Base-by-base conservation (phyloP, 202 grass and related monocot genomes). In the Elaeis oleifera region DNA sequence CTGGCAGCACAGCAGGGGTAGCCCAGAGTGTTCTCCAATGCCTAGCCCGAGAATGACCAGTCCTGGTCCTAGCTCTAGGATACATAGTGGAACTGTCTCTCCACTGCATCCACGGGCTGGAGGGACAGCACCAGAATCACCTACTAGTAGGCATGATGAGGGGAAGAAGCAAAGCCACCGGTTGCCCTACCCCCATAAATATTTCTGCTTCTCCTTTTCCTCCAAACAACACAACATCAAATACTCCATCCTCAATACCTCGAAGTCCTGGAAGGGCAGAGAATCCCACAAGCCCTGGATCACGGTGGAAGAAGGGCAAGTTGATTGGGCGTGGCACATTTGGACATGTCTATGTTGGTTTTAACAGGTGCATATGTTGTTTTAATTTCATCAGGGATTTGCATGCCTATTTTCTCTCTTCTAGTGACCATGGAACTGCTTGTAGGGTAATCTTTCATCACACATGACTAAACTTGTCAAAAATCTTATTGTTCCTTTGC, bases 281-380 rank as follows among this genome's bases (percentile, higher is more conserved):
- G 19, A 90, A 90, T 78, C 88, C 82, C 77, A 63, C 84, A 6
- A 97, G 94, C 74, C 88, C 94, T 80, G 88, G 88, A 63, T 82
- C 82, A 68, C 65, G 88, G 56, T 99, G 94, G 94, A 99, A 99
- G 88, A 99, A 99, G 69, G 94, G 94, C 61, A 99, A 92, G 63
- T 59, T 99, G 61, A 83, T 99, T 60, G 94, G 94, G 51, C 79
- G 66, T 73, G 94, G 94, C 48, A 99, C 94, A 68, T 99, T 99
- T 54, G 94, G 94, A 25, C 85, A 99, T 99, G 94, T 99, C 61
- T 99, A 89, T 82, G 85, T 76, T 86, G 94, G 94, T 71, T 99
- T 99, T 80, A 99, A 99, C 68, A 99, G 85, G 94, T 99, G 89
- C 36, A 44, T 44, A 13, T 44, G 36, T 36, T 36, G 32, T 13